Conservation (phyloP, 192 early-diverging fungal species). For the Chytriomyces sp. region DNA sequence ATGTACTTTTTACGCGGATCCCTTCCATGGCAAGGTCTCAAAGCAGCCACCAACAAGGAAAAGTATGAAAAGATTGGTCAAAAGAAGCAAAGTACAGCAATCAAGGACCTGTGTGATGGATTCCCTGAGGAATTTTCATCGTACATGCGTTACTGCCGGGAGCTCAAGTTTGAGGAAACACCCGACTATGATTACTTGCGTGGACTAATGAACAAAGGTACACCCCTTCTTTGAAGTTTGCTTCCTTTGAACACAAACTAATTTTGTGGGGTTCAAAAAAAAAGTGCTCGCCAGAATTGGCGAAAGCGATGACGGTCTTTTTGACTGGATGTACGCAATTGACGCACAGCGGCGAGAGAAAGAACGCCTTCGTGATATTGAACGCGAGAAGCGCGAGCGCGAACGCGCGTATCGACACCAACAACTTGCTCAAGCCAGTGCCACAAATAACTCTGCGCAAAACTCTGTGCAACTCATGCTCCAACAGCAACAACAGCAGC, state of each 20-base stretch:
- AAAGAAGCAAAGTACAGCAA: constrained; percentile 90
- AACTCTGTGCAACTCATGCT: not conserved
- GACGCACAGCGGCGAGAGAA: constrained; percentile 60
- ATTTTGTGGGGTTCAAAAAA: not conserved
- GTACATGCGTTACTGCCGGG: constrained; percentile 88
- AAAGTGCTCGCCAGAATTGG: constrained; percentile 57
- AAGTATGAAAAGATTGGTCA: constrained; percentile 99
- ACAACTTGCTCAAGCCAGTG: constrained; percentile 9
- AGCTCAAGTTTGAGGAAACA: too few species aligned
- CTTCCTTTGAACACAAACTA: constrained; percentile 62
- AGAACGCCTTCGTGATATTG: constrained; percentile 47
- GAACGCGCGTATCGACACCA: constrained; percentile 38
- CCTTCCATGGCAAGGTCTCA: too few species aligned
- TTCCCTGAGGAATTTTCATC: constrained; percentile 92
- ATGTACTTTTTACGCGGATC: constrained; percentile 97
- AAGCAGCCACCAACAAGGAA: constrained; percentile 97
- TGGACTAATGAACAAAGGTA: constrained; percentile 82
- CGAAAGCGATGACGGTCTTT: constrained; percentile 88
- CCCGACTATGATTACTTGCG: too few species aligned
- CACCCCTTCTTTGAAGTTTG: constrained; percentile 76
- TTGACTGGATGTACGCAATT: constrained; percentile 87
- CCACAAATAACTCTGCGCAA: not conserved
- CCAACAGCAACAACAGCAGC: too few species aligned
- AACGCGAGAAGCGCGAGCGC: constrained; percentile 46
- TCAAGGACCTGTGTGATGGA: constrained; percentile 90